A percentile compares a stretch with the other conserved stretches of the same genome.
Evolutionary conservation across 257 asterid genomes (phyloP).

Genomic region (Anisodus acutangulus): DNA sequence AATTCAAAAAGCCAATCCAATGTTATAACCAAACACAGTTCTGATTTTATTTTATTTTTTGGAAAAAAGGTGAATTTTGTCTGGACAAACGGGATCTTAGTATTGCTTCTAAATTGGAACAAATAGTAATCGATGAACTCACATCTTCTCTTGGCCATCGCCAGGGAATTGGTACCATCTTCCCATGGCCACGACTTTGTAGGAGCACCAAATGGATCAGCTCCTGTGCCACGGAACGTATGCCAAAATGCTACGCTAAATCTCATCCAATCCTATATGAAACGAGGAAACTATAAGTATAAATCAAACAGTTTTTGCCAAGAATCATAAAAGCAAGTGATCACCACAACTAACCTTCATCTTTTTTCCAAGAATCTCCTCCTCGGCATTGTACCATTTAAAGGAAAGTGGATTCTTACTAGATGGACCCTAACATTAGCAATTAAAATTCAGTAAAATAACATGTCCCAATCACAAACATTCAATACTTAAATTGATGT

Average conservation of each 20-base stretch:
- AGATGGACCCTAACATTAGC: slow-evolving; percentile 69
- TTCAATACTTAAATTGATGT: not conserved
- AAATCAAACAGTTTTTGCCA: not conserved
- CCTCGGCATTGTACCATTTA: slow-evolving; percentile 94
- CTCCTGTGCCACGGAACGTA: slow-evolving; percentile 98
- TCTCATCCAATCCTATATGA: slow-evolving; percentile 85
- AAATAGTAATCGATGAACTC: slow-evolving; percentile 31
- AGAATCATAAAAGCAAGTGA: not conserved
- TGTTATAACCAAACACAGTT: too few relatives aligned
- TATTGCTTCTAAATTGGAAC: slow-evolving; percentile 6
- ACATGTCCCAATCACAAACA: not conserved
- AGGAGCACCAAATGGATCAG: slow-evolving; percentile 92
- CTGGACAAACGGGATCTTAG: not conserved
- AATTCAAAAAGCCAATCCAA: too few relatives aligned
- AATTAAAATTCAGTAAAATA: not conserved
- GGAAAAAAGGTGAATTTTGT: too few relatives aligned
- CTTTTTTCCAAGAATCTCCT: slow-evolving; percentile 87
- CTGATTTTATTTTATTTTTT: too few relatives aligned
- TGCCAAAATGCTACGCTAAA: slow-evolving; percentile 99
- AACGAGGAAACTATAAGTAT: not conserved
- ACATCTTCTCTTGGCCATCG: slow-evolving; percentile 97
- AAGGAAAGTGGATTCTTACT: slow-evolving; percentile 85
- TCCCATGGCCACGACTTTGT: slow-evolving; percentile 99
- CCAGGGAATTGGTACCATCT: slow-evolving; percentile 93
- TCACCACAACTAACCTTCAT: slow-evolving; percentile 70